Percentiles rank a stretch among this genome's conserved stretches.
Conservation (phyloP, 768 basidiomycete genomes). For the Tulasnella sp. region DNA sequence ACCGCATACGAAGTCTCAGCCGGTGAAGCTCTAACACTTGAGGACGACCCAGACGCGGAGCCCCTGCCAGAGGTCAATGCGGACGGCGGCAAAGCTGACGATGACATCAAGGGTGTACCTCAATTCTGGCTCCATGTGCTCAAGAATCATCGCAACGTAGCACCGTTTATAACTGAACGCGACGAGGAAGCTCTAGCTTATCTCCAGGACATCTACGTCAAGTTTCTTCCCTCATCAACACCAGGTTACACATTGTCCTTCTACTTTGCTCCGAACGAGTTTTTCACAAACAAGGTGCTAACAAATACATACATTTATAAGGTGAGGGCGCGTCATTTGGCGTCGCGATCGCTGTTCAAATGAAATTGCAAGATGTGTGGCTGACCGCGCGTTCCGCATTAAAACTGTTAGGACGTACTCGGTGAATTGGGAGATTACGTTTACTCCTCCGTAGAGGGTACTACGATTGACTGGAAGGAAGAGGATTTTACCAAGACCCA, state of each 20-base stretch:
- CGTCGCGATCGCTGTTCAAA: background rate
- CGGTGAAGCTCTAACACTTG: constrained; percentile 57
- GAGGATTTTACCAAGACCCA: constrained; percentile 96
- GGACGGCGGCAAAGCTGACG: constrained; percentile 20
- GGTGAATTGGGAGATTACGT: constrained; percentile 96
- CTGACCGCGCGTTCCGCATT: background rate
- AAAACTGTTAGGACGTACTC: constrained; percentile 46
- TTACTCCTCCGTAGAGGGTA: constrained; percentile 88
- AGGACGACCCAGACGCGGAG: constrained; percentile 46
- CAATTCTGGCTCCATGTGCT: constrained; percentile 98
- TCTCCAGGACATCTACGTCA: constrained; percentile 68
- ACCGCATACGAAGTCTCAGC: constrained; percentile 72
- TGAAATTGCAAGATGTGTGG: background rate
- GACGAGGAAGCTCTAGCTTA: constrained; percentile 79
- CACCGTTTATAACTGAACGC: constrained; percentile 84
- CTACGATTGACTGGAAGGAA: constrained; percentile 93
- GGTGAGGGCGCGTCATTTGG: constrained; percentile 18
- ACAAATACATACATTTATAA: constrained; percentile 90
- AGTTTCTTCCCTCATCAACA: constrained; percentile 50
- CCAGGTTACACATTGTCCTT: constrained; percentile 83
- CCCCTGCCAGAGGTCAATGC: constrained; percentile 17
- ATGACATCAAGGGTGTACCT: constrained; percentile 50
- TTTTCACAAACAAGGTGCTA: constrained; percentile 71
- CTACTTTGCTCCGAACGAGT: constrained; percentile 70
- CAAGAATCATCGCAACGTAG: constrained; percentile 76